Evolutionary conservation across 225 moss, liverwort and hornwort genomes (phyloP).

Genomic region (Physcomitrellopsis africana): DNA sequence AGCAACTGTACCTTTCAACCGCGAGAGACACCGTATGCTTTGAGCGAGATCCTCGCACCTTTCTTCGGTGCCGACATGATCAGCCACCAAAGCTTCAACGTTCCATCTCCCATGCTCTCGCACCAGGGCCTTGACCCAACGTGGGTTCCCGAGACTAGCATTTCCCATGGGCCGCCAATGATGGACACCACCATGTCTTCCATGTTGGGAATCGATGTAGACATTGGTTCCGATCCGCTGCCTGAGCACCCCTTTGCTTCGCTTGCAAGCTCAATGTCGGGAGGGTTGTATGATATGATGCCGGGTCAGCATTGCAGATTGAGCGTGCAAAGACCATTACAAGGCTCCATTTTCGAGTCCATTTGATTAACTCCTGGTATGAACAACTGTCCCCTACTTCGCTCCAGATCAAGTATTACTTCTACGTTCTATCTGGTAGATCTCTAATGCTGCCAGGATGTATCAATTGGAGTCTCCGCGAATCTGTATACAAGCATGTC

Average conservation of each 20-base stretch:
- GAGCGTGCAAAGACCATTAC: conserved; percentile 19
- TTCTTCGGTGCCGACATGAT: conserved; percentile 19
- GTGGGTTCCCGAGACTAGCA: no score
- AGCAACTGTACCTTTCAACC: conserved; percentile 16
- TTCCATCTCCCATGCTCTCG: neutral
- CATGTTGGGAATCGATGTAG: conserved; percentile 12
- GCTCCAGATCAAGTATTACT: no score
- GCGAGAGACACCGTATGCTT: conserved; percentile 21
- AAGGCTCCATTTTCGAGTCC: conserved; percentile 14
- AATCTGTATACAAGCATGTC: no score
- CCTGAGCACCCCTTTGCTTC: neutral
- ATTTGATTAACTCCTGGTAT: conserved; percentile 15
- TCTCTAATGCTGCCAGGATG: no score
- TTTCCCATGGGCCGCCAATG: neutral
- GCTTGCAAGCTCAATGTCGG: neutral
- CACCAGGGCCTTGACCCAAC: neutral
- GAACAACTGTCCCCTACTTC: neutral
- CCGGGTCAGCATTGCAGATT: conserved; percentile 23
- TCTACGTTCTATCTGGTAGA: no score
- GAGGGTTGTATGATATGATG: conserved; percentile 15
- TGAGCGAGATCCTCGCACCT: conserved; percentile 29
- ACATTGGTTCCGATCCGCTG: conserved; percentile 1
- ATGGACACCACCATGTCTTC: neutral
- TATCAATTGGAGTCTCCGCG: no score
- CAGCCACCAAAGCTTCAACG: neutral